Base-by-base conservation (phyloP, 352 stramenopile genomes). In the Phytophthora kernoviae region DNA sequence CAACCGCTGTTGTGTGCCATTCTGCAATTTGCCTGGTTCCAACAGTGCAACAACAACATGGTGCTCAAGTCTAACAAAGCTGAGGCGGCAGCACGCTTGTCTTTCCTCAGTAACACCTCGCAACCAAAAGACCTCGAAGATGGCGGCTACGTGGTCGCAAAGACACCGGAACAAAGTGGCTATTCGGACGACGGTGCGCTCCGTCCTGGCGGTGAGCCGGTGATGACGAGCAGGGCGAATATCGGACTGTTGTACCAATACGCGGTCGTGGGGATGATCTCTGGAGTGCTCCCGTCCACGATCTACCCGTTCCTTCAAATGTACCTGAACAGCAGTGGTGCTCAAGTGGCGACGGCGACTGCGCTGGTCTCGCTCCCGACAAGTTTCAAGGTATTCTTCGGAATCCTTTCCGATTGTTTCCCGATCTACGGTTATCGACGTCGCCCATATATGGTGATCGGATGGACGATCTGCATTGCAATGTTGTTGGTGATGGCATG, bases 351-450 rank as follows among this genome's bases (percentile, higher is more conserved):
- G 8, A 71, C 75, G 9, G 66, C 67, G 2, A 64, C 58, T 1
- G 69, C 72, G 12, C 43, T 84, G 24, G 62, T 87, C 18, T 68
- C 62, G 33, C 70, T 87, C 34, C 64, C 75, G 14, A 77, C 72
- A 59, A 79, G 65, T 45, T 79, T 83, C 53, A 87, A 87, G 60
- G 68, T 87, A 22, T 85, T 87, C 27, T 79, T 81, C 42, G 77
- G 77, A 9, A 73, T 87, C 43, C 17, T 87, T 14, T 84, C 77
- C 17, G 77, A 86, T 53, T 82, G 70, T 49, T 74, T 87, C 37
- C 77, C 77, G 10, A 70, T 87, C 34, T 75, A 66, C 33, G 77
- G 77, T 10, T 84, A 74, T 42, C 72, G 77, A 9, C 65, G 77
- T 33, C 75, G 77, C 2, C 70, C 77, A 20, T 87, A 75, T 46